Evolutionary conservation across 2,329 filamentous ascomycete species (phyloP).

Genomic region (Berkeleyomyces rouxiae): DNA sequence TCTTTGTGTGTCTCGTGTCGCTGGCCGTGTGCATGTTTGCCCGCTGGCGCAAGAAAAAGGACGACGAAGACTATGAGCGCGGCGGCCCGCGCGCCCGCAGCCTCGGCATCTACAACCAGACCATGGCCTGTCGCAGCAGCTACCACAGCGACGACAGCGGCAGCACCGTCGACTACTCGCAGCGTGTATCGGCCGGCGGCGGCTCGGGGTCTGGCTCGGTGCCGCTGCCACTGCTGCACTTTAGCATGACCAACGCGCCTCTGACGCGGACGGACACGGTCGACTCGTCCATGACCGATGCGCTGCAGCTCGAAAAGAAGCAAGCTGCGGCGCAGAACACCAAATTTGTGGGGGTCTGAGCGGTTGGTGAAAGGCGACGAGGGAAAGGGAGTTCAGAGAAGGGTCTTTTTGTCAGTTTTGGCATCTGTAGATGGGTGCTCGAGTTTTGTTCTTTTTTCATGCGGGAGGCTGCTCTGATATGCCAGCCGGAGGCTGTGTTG

Average conservation of each 20-base stretch:
- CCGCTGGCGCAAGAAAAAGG: constrained; percentile 10
- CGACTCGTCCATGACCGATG: constrained; percentile 2
- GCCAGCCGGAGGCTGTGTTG: background rate
- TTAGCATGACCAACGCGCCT: background rate
- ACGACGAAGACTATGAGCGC: constrained; percentile 1
- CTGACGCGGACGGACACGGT: background rate
- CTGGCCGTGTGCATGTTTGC: constrained; percentile 11
- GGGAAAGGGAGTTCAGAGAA: background rate
- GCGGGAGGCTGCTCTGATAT: background rate
- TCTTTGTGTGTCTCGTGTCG: constrained; percentile 6
- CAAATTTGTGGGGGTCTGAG: background rate
- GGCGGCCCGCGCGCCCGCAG: background rate
- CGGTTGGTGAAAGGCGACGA: background rate
- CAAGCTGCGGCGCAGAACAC: background rate
- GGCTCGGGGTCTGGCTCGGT: background rate
- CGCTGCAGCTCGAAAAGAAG: background rate
- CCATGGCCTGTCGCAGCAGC: background rate
- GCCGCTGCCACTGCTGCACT: background rate
- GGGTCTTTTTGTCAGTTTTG: background rate
- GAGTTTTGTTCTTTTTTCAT: background rate
- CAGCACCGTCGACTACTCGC: background rate
- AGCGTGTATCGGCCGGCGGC: background rate
- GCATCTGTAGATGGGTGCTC: background rate
- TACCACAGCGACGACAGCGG: background rate
- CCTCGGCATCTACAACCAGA: background rate